phyloP scores from a whole-genome alignment of 2,329 filamentous ascomycete species.

The Aspergillus texensis region DNA sequence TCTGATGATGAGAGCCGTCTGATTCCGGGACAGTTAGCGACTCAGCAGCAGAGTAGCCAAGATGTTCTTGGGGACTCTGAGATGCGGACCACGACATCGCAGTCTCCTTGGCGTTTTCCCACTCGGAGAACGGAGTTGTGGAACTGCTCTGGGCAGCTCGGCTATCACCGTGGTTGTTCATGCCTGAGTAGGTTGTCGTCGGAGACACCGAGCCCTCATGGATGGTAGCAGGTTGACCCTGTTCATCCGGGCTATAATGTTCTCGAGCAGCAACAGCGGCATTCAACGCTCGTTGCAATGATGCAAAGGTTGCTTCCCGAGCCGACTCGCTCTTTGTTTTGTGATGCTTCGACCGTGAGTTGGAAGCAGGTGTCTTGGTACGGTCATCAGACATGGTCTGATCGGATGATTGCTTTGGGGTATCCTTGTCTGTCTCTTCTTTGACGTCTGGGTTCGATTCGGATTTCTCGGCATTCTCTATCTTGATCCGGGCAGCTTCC shows the following conservation, averaged over 20 bases:
- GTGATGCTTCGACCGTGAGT: constrained; percentile 36
- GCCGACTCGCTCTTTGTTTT: constrained; percentile 42
- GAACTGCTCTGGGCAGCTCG: constrained; percentile 14
- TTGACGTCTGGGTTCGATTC: constrained; percentile 27
- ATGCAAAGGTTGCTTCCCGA: constrained; percentile 47
- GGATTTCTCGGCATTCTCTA: constrained; percentile 28
- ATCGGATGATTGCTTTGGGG: constrained; percentile 31
- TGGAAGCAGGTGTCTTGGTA: constrained; percentile 22
- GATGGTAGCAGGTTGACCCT: constrained; percentile 24
- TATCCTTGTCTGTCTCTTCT: constrained; percentile 29
- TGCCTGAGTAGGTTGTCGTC: constrained; percentile 27
- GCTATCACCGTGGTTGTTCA: constrained; percentile 16
- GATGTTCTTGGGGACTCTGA: constrained; percentile 27
- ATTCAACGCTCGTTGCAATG: constrained; percentile 48
- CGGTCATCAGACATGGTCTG: constrained; percentile 23
- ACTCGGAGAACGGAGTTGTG: constrained; percentile 30
- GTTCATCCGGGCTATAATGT: constrained; percentile 29
- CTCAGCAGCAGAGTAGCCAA: constrained; percentile 27
- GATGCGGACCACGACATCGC: constrained; percentile 32
- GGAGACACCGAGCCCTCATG: constrained; percentile 34
- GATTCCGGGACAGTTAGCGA: constrained; percentile 23
- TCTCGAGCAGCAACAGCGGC: constrained; percentile 44
- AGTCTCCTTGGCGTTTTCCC: constrained; percentile 31
- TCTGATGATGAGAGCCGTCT: constrained; percentile 17
- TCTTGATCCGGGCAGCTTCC: constrained; percentile 36